phyloP scores from a whole-genome alignment of 805 yeast species.

The Cyberlindnera amylophila region DNA sequence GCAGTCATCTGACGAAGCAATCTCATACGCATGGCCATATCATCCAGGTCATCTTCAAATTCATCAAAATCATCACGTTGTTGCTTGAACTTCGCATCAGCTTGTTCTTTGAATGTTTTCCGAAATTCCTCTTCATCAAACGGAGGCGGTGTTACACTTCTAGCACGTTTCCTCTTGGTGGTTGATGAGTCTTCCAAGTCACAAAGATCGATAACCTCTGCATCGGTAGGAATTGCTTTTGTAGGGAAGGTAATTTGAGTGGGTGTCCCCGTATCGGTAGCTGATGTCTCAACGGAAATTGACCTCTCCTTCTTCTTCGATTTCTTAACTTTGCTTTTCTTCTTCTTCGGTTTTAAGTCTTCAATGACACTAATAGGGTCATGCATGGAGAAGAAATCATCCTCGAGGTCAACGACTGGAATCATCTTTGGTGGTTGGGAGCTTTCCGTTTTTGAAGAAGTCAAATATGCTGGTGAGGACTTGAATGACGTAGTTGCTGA shows the following conservation, averaged over 20 bases:
- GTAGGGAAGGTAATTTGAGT: not conserved
- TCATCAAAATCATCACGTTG: slow-evolving; percentile 9
- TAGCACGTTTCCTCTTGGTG: not conserved
- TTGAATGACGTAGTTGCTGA: slow-evolving; percentile 2
- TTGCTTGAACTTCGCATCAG: not conserved
- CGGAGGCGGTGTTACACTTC: slow-evolving; percentile 11
- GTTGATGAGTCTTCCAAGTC: no score
- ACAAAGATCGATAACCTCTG: not conserved
- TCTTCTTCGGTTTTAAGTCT: slow-evolving; percentile 19
- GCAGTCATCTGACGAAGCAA: no score
- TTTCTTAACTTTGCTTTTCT: slow-evolving; percentile 10
- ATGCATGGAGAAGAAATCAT: slow-evolving; percentile 28
- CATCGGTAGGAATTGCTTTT: slow-evolving; percentile 1
- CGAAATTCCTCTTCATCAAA: slow-evolving; percentile 15
- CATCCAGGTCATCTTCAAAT: slow-evolving; percentile 6
- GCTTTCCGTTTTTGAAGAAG: not conserved
- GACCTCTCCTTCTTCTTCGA: slow-evolving; percentile 1
- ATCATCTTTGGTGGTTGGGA: not conserved
- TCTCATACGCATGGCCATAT: no score
- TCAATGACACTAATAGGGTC: slow-evolving; percentile 1
- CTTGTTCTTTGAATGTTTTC: not conserved
- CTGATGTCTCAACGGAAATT: not conserved
- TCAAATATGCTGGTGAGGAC: not conserved
- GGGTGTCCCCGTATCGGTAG: not conserved
- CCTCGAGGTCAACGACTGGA: slow-evolving; percentile 15